Evolutionary conservation across 495 filamentous ascomycete species (phyloP), one percentile per base, ranked within the genome.

Genomic region (Penicillium chermesinum): DNA sequence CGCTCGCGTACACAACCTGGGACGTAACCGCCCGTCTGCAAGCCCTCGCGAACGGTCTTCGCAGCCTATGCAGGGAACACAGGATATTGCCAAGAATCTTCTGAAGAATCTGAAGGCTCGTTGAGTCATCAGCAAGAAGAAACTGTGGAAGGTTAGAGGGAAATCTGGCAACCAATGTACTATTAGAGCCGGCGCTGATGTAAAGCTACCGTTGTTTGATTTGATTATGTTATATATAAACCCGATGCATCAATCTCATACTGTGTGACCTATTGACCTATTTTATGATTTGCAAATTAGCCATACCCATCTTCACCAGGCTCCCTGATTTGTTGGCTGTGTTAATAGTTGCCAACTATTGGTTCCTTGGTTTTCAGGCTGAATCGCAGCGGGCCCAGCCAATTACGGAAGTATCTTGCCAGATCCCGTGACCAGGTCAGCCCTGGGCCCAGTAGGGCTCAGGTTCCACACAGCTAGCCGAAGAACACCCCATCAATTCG

Each of bases 101-200:
- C 60, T 69, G 52, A 50, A 65, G 41, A 64, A 55, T 25, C 42
- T 62, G 15, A 59, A 52, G 25, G 19, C 36, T 3, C 22, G 38
- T 13, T 32, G 39, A 38, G 38, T n/a, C n/a, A n/a, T n/a, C n/a
- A n/a, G n/a, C n/a, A n/a, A 41, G 22, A 32, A 12, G 9, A 27
- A 44, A 19, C 19, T 19, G 48, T 6, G 34, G 39, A 33, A 30
- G 15, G 14, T 42, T 37, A 27, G 38, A 15, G 38, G 35, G 36
- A 40, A 44, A 34, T 17, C 9, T 38, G 40, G 32, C 35, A 27
- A 36, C 50, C 36, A 48, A 49, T 72, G 69, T 72, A 72, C 53
- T 62, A 72, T 65, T 72, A 72, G 62, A 64, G 46, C 48, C 52
- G 55, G 52, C 53, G 58, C 55, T 63, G 48, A 44, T 65, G 57